Evolutionary conservation across 2,329 filamentous ascomycete genomes (phyloP).

Genomic region (Cryphonectria naterciae): DNA sequence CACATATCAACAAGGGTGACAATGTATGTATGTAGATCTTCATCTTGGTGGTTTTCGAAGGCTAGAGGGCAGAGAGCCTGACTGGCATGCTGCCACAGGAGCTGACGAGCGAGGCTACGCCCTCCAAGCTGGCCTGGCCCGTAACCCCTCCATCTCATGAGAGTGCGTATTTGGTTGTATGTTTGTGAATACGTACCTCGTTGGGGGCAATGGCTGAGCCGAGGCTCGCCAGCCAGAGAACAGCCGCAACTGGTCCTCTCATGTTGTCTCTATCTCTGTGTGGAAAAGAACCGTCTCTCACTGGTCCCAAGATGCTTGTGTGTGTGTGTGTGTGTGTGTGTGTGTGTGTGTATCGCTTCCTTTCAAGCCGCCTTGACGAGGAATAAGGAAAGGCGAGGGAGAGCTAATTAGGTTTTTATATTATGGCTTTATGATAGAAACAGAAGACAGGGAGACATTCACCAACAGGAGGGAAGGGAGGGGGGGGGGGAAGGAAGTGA

Average conservation of each 20-base stretch:
- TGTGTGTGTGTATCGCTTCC: not conserved
- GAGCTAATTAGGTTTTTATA: not conserved
- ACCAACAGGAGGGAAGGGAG: not conserved
- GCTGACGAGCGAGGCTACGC: not conserved
- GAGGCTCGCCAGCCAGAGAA: slow-evolving; percentile 33
- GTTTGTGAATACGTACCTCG: slow-evolving; percentile 17
- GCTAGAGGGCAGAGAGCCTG: no score
- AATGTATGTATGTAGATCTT: no score
- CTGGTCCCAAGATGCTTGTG: not conserved
- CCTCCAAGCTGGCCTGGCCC: no score
- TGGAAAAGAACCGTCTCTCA: not conserved
- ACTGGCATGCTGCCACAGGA: not conserved
- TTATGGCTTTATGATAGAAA: not conserved
- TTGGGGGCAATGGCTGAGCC: slow-evolving; percentile 30
- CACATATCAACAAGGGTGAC: not conserved
- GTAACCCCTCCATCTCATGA: no score
- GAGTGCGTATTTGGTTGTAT: no score
- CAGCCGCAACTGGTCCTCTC: slow-evolving; percentile 31
- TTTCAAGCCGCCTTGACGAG: not conserved
- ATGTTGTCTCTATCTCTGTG: slow-evolving; percentile 29
- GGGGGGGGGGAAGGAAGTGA: not conserved
- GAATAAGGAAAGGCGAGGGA: not conserved
- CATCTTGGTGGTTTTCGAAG: not conserved
- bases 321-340: no score
- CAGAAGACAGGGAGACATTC: not conserved